Conservation (phyloP, 1,139 yeast genomes). For the Debaryomycetaceae sp. region DNA sequence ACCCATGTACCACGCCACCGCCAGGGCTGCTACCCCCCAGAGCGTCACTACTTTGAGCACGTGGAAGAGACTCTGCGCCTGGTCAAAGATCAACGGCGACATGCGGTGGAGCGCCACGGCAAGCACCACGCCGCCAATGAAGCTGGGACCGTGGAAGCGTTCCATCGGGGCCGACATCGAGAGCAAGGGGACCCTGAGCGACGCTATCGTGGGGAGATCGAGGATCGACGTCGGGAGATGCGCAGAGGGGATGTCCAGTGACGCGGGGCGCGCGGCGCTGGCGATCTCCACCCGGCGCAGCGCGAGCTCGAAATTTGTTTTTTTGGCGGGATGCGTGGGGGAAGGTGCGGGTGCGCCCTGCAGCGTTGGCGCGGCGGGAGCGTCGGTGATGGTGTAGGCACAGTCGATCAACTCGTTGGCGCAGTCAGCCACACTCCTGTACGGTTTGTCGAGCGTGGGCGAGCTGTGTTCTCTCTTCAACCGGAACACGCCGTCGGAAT, state of each 20-base stretch:
- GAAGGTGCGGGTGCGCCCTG: neutral
- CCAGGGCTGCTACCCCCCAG: constrained; percentile 25
- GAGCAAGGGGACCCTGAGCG: constrained; percentile 3
- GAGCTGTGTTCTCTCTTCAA: no score
- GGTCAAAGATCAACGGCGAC: constrained; percentile 19
- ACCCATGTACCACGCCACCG: constrained; percentile 29
- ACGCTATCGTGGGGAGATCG: constrained; percentile 3
- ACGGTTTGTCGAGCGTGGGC: no score
- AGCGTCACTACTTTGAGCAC: constrained; percentile 21
- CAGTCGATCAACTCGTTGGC: no score
- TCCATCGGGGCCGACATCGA: constrained; percentile 7
- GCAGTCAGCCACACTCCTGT: constrained; percentile 1
- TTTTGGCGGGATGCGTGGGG: constrained; percentile 1
- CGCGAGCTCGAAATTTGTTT: neutral
- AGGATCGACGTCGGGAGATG: neutral
- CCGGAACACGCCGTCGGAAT: constrained; percentile 42
- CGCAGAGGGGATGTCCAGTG: constrained; percentile 5
- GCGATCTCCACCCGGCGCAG: neutral
- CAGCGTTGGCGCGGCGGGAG: neutral
- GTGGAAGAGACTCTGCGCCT: constrained; percentile 16
- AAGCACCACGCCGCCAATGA: constrained; percentile 24
- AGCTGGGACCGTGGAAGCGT: constrained; percentile 29
- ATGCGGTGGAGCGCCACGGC: constrained; percentile 18
- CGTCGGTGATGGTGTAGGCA: neutral
- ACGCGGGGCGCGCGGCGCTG: neutral